Evolutionary conservation across 495 filamentous ascomycete genomes (phyloP).

Genomic region (Tirmania nivea): DNA sequence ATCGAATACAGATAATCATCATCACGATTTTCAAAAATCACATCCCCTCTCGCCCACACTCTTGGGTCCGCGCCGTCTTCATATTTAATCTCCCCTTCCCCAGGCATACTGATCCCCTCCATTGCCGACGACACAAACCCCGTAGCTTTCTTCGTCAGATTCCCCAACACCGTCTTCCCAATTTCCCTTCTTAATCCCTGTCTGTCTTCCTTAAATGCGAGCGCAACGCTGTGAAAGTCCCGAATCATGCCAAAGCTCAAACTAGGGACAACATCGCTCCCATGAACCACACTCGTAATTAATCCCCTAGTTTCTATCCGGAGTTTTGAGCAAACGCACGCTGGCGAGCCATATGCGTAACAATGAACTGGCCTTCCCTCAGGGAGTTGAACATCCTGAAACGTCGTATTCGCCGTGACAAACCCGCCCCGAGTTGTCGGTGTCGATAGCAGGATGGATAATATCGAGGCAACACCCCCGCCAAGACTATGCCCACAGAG

Average conservation of each 20-base stretch:
- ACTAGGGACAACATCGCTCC: constrained; percentile 49
- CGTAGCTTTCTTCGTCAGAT: not conserved
- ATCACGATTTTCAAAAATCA: constrained; percentile 32
- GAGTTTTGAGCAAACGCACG: constrained; percentile 49
- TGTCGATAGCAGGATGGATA: constrained; percentile 52
- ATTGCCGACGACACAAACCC: not conserved
- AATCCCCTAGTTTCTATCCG: constrained; percentile 49
- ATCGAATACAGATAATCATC: constrained; percentile 52
- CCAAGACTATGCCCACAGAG: constrained; percentile 60
- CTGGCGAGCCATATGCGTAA: constrained; percentile 58
- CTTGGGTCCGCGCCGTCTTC: constrained; percentile 1
- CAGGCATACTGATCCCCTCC: constrained; percentile 18
- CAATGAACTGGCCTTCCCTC: constrained; percentile 49
- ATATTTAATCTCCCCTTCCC: constrained; percentile 25
- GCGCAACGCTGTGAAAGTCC: constrained; percentile 48
- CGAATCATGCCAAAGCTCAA: constrained; percentile 55
- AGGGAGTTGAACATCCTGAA: constrained; percentile 34
- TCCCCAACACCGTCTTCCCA: constrained; percentile 30
- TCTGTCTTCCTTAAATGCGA: constrained; percentile 50
- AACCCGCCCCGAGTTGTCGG: constrained; percentile 32
- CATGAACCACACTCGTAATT: constrained; percentile 53
- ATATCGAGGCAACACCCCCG: constrained; percentile 49
- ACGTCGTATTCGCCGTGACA: constrained; percentile 24
- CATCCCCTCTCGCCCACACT: constrained; percentile 12
- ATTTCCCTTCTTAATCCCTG: constrained; percentile 43